Base-by-base conservation (phyloP, 2,329 filamentous ascomycete species). In the Hypoxylon sp. region DNA sequence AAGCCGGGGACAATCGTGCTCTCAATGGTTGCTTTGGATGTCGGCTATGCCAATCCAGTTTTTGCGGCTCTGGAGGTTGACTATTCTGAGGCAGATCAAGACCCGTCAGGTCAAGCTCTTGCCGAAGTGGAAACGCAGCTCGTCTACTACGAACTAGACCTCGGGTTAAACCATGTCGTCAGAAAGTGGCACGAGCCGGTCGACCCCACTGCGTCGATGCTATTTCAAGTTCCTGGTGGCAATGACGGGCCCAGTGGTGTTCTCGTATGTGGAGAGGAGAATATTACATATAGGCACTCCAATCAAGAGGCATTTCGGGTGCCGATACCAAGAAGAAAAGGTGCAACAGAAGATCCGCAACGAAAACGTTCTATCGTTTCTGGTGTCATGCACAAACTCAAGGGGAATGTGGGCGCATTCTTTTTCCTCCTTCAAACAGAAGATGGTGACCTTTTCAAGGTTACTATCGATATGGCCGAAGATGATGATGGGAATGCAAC, bases 361-460 rank as follows among this genome's bases (percentile, higher is more conserved):
- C 88, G 97, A 66, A 98, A 97, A 80, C 91, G 96, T 29, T 90
- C 85, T 33, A 96, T 99, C 66, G 90, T 95, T 1, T 88, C 93
- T 2, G 96, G 96, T 54, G 94, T 97, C n/a, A 95, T 98, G 90
- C 96, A 99, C 82, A 97, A 97, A 80, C 91, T 98, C 78, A 95
- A 96, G 75, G 89, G 89, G 67, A 90, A 86, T 66, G 86, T 85
- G 5, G 94, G 94, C 29, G 94, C 94, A 1, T 99, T 99, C 83
- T 99, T 99, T 84, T 97, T 98, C 79, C 87, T 99, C 2, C 83
- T 99, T 0, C 96, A 99, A 79, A 94, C 93, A 0, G 96, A 99
- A 64, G 97, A 99, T 78, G 96, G 96, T n/a, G 97, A 99, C 79
- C 85, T 99, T 5, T 98, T 99, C 86, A 98, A 98, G 79, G 88